These are phyloP conservation scores for Vachellia collinsii DNA, from an alignment of 306 rosid species.

Conservation along the genomic window DNA sequence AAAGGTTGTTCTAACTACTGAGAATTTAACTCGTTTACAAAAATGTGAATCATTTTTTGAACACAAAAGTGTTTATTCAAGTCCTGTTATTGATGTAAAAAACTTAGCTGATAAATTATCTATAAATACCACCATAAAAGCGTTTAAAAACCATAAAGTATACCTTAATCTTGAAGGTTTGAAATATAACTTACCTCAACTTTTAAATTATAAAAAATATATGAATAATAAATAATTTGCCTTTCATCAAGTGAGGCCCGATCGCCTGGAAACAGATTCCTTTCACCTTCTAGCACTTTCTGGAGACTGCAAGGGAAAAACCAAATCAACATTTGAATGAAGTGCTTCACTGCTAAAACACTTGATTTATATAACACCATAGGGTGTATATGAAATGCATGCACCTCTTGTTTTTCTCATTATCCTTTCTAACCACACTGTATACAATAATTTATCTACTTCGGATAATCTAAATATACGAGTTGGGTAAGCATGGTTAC, in stretches of 20 bases:
- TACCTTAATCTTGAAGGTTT: no score
- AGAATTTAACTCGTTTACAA: no score
- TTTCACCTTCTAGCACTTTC: no score
- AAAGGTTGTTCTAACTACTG: no score
- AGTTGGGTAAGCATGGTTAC: constrained; percentile 9
- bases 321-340: not conserved
- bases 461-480: not conserved
- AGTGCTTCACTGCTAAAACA: not conserved
- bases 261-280: not conserved
- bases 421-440: not conserved
- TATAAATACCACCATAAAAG: no score
- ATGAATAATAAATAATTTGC: not conserved
- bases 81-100: no score
- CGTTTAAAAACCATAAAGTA: no score
- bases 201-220: no score
- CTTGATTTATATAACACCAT: not conserved
- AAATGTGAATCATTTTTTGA: no score
- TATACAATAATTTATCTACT: not conserved
- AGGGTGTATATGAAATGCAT: not conserved
- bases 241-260: not conserved
- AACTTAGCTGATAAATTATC: no score
- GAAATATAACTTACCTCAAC: no score
- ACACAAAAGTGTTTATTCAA: no score
- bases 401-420: not conserved
- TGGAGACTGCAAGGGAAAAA: not conserved